phyloP scores from a whole-genome alignment of 2,329 filamentous ascomycete genomes.

The Neopestalotiopsis sp. region DNA sequence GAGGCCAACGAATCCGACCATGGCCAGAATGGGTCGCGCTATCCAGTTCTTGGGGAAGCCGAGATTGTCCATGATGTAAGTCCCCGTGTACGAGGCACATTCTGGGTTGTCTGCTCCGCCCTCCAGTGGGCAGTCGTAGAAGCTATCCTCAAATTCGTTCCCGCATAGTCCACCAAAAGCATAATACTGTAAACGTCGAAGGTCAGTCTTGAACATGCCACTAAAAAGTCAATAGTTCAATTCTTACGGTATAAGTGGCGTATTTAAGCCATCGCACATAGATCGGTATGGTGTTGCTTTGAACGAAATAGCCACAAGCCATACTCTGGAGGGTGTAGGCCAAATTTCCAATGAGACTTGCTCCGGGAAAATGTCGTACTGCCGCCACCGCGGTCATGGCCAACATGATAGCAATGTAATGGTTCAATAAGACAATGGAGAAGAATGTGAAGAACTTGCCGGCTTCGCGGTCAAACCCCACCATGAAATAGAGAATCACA shows the following conservation, averaged over 20 bases:
- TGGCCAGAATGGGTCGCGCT: conserved; percentile 65
- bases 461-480: conserved; percentile 69
- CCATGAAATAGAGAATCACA: conserved; percentile 79
- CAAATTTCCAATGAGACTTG: conserved; percentile 74
- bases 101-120: conserved; percentile 66
- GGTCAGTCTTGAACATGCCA: no score
- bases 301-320: conserved; percentile 78
- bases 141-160: conserved; percentile 74
- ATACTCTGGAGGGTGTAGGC: conserved; percentile 76
- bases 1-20: conserved; percentile 65
- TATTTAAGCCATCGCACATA: conserved; percentile 83
- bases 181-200: conserved; percentile 59
- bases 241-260: conserved; percentile 60
- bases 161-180: conserved; percentile 72
- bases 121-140: conserved; percentile 73
- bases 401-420: conserved; percentile 76
- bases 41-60: conserved; percentile 73
- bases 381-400: conserved; percentile 71
- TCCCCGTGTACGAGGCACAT: conserved; percentile 72
- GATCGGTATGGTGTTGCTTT: conserved; percentile 73
- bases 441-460: conserved; percentile 76
- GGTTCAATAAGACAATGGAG: conserved; percentile 68
- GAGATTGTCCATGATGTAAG: conserved; percentile 71
- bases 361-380: conserved; percentile 70
- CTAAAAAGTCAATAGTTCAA: conserved; percentile 20